phyloP scores from a whole-genome alignment of 140 eudicot species.

The Ambrosia hybrid region DNA sequence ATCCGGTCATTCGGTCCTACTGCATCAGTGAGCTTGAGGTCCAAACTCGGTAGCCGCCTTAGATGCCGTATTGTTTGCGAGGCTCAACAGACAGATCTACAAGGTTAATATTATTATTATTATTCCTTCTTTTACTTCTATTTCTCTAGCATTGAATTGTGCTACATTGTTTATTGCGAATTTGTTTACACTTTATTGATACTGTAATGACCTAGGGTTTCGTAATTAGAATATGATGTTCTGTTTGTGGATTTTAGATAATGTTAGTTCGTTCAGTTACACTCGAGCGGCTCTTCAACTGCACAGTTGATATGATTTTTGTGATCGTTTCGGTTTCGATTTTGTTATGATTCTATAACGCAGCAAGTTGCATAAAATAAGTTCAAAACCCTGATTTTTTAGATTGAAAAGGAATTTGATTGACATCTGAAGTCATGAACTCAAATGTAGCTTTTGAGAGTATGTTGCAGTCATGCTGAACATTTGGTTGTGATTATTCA shows the following conservation, averaged over 20 bases:
- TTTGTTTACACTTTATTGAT: neutral
- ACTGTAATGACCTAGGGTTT: neutral
- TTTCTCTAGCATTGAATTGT: conserved; percentile 2
- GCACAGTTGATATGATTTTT: conserved; percentile 1
- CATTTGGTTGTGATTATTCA: no score
- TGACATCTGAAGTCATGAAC: no score
- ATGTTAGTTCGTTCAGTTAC: neutral
- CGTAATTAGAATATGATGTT: neutral
- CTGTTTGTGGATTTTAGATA: neutral
- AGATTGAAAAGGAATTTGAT: no score
- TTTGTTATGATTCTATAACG: no score
- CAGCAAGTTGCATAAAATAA: neutral
- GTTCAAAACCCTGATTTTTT: neutral
- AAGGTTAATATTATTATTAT: conserved; percentile 1
- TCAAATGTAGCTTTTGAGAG: no score
- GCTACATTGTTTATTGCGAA: neutral
- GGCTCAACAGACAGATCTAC: conserved; percentile 5
- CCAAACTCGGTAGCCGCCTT: neutral
- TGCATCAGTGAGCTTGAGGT: conserved; percentile 5
- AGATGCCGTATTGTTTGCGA: conserved; percentile 3
- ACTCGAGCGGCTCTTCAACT: neutral
- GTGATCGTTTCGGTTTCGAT: neutral
- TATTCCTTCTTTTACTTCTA: neutral
- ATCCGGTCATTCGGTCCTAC: conserved; percentile 2
- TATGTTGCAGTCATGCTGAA: neutral